Base-by-base conservation (phyloP, 2,329 filamentous ascomycete genomes). In the Amesomyces nigricolor region DNA sequence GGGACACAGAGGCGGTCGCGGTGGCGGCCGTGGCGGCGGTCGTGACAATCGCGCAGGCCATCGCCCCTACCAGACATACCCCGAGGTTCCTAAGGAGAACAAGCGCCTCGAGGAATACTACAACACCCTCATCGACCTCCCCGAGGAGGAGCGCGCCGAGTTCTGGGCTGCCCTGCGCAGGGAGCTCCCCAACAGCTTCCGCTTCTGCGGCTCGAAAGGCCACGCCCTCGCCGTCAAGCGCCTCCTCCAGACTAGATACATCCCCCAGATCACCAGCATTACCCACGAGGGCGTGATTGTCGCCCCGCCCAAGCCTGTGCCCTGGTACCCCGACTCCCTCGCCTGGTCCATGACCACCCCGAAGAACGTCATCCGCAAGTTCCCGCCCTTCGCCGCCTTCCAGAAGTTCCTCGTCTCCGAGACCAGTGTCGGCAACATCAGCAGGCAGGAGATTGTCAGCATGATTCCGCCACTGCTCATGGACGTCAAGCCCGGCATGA, bases 291-390 rank as follows among this genome's bases (percentile, higher is more conserved):
- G 88, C 66, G 79, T 86, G 65, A 79, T 80, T 13, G 91, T 97
- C 62, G 84, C 91, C 59, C 84, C 94, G 11, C 94, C 94, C 9
- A 79, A 83, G 68, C 81, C 89, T 1, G 87, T 99, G 54, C 77
- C 85, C 32, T 97, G 92, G 90, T 99, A 96, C 70, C 94, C 94
- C 42, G 91, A 97, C 68, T 83, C 89, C 67, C 84, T 99, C 58
- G 94, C 94, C 48, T 99, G 95, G 88, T 91, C 86, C 72, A 97
- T 97, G 91, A 96, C 91, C 45, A 97, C 92, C 5, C 90, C 94
- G 60, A 99, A 97, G 79, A 91, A 95, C 68, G 87, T 97, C 62
- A 82, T 99, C 60, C 87, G 94, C 65, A 91, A 91, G 69, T 96
- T 95, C 71, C 85, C 89, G 37, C 94, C 94, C 2, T 99, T 99